Evolutionary conservation across 1,139 yeast species (phyloP), one percentile per base, ranked within the genome.

Genomic region (Candida sojae): DNA sequence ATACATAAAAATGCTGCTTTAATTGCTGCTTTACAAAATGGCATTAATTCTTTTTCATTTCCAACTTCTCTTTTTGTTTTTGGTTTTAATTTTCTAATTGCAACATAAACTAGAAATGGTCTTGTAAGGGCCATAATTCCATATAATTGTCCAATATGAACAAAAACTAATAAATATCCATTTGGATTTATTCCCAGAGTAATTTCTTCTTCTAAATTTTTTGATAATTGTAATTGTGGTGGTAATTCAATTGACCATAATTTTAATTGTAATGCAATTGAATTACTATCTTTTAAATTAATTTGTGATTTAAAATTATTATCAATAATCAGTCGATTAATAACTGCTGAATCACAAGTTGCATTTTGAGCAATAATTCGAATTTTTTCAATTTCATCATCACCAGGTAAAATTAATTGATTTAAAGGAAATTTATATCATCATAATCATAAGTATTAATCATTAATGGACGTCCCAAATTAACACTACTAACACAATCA

Each of bases 41-140:
- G 46, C 53, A 51, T 51, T 25, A 53, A 42, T 26, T 48, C 44
- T 39, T 49, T 44, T 48, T 52, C 53, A 41, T 49, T 51, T 6
- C 44, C 46, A 25, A 53, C 42, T 43, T 50, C 47, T 25, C 34
- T 12, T 43, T 49, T 47, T 11, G 51, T 49, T 35, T 46, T 48
- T 9, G 53, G 53, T 37, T 53, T 46, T 8, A 54, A 43, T 34
- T 49, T 53, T 11, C 54, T 34, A 3, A 48, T 48, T 7, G 51
- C 49, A 11, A 51, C 55, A 43, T 52, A 70, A 51, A 74, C 68
- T 57, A 75, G 72, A 49, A 77, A 75, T 9, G 83, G 82, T 32
- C 80, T 63, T 21, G 79, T 65, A 12, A 78, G 59, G 13, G 77
- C 57, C 50, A 75, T 66, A 13, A 77, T 69, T 2, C 77, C 73